Conservation (phyloP, 306 rosid species). For the Vachellia collinsii region DNA sequence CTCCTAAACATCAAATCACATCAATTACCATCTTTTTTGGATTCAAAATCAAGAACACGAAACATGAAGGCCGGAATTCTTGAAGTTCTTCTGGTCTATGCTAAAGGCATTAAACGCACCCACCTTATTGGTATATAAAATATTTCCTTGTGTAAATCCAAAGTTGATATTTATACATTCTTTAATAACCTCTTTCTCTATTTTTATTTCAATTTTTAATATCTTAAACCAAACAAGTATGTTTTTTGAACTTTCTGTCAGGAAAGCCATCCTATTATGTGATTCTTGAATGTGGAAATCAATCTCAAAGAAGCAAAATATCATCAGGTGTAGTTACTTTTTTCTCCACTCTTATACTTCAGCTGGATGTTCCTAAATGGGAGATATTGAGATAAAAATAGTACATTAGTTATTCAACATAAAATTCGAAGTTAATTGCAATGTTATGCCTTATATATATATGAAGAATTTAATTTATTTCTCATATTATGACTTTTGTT, state of each 20-base stretch:
- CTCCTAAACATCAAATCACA: neutral
- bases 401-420: neutral
- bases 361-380: neutral
- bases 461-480: neutral
- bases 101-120: constrained; percentile 66
- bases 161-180: neutral
- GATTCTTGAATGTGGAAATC: constrained; percentile 59
- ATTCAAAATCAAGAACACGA: constrained; percentile 7
- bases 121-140: constrained; percentile 59
- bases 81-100: constrained; percentile 79
- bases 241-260: constrained; percentile 2
- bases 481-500: neutral
- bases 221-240: neutral
- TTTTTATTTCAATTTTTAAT: constrained; percentile 1
- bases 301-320: constrained; percentile 60
- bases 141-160: neutral
- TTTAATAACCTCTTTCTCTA: neutral
- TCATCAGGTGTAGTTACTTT: constrained; percentile 54
- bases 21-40: constrained; percentile 12
- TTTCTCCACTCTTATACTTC: neutral
- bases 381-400: neutral
- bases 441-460: neutral
- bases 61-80: constrained; percentile 59
- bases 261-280: constrained; percentile 72
- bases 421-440: neutral